Percentiles rank a stretch among this genome's conserved stretches.
Conservation (phyloP, 164 flowering plant genomes). For the Akebia trifoliata region DNA sequence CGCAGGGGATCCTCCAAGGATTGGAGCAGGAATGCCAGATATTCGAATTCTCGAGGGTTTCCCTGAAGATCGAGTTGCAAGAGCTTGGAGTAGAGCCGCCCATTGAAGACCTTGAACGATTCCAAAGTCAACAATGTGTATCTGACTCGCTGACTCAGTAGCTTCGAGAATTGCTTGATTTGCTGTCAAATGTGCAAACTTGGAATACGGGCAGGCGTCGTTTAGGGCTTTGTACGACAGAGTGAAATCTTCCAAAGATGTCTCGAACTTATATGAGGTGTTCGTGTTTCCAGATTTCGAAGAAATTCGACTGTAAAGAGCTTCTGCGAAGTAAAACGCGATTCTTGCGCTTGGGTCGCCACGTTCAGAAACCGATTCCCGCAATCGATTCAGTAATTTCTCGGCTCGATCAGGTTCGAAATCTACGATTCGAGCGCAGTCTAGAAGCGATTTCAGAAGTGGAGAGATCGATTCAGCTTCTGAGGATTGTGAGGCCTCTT, state of each 20-base stretch:
- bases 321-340: conserved; percentile 61
- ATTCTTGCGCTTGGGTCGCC: conserved; percentile 73
- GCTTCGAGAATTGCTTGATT: conserved; percentile 94
- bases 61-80: conserved; percentile 57
- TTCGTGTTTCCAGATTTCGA: conserved; percentile 11
- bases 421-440: conserved; percentile 56
- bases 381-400: conserved; percentile 38
- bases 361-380: conserved; percentile 46
- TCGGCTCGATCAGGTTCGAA: conserved; percentile 47
- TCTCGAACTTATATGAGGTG: conserved; percentile 15
- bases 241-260: conserved; percentile 51
- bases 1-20: neutral
- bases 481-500: conserved; percentile 14
- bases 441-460: conserved; percentile 39
- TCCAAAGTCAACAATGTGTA: conserved; percentile 88
- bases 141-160: conserved; percentile 42
- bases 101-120: conserved; percentile 88
- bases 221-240: conserved; percentile 69
- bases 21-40: conserved; percentile 10
- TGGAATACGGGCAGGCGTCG: conserved; percentile 85
- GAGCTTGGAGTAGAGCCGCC: conserved; percentile 82
- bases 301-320: conserved; percentile 36
- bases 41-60: conserved; percentile 4
- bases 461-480: conserved; percentile 33
- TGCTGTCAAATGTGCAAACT: conserved; percentile 85